Base-by-base conservation (phyloP, 805 yeast species). In the Hyphopichia homilentoma region DNA sequence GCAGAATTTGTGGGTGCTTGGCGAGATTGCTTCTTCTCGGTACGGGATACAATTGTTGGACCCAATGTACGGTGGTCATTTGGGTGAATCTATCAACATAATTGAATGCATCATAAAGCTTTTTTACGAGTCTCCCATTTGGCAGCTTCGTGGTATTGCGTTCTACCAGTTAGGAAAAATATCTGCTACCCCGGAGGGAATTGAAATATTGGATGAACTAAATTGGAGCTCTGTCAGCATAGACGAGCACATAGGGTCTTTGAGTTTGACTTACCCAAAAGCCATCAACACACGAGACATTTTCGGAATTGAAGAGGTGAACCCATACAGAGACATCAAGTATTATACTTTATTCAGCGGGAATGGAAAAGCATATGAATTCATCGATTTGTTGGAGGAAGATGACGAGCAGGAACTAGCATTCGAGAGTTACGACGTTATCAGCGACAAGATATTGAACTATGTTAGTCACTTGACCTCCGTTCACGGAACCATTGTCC, bases 1-100 rank as follows among this genome's bases (percentile, higher is more conserved):
- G 49, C 84, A 89, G 7, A 75, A 82, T 21, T 47, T 90, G 21
- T 90, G 97, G 97, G 80, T 94, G 2, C 67, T 86, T 21, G 97
- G 96, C 0, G 79, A 81, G 46, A 77, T 89, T 19, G 89, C 89
- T 2, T 75, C 88, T 1, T 75, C 87, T 1, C 72, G 73, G 7
- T 60, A 70, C 32, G 97, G 97, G 0, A 77, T 83, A 15, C 67
- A 61, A 33, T 40, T 65, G 6, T 40, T 67, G 6, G 67, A 61
- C 33, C 62, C 67, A 3, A 37, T 54, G 27, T 52, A 53, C 36
- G 45, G 42, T 25, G 36, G 45, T 6, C 40, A 43, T 13, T 33
- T 57, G 5, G 38, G 39, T 11, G 48, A 35, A 13, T 43, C 50
- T 7, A 43, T 52, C 7, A 27, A 27, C 13, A 17, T 17, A 7